Evolutionary conservation across 2,329 filamentous ascomycete genomes (phyloP), one percentile per base, ranked within the genome.

Genomic region (Pestalotiopsis sp.): DNA sequence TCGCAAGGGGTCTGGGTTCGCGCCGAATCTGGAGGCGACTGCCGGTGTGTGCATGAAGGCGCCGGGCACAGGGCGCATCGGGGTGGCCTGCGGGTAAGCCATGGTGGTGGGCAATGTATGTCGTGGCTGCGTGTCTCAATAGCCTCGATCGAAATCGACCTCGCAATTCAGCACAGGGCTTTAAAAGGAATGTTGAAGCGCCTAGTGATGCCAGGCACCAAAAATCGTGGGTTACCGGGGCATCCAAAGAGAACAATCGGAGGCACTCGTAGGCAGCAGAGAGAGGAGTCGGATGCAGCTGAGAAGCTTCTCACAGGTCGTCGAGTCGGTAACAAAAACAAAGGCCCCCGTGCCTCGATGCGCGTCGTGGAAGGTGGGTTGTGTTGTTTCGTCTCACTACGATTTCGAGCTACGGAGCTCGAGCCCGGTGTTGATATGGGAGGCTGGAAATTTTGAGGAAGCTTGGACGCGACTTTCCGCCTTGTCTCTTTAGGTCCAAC

Each of bases 21-120:
- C 73, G 72, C 79, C 81, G 75, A 80, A 84, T 72, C 84, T 83
- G 64, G 84, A 84, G 66, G 81, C 78, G 44, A 86, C 83, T 67
- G 90, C 92, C 61, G 92, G 92, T 24, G 93, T 95, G 74, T 91
- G 88, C 75, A 94, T 81, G 76, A 91, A 95, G 74, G 90, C 90
- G 82, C 92, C 92, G 58, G 92, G 92, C 61, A 94, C 84, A 69
- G 88, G 88, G 74, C 92, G 89, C 81, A 91, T 85, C 52, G 92
- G 92, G 67, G 92, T 93, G 70, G 81, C 82, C 72, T 82, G 81
- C 26, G 83, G 80, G 71, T 87, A 86, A 64, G 87, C 83, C 88
- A 90, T 90, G 69, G 68, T 73, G 66, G 35, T 13, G 17, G 52
- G 52, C 48, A 60, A 66, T 68, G 63, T 69, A 61, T 38, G 17